These are phyloP conservation scores for Mucor racemosus DNA, from an alignment of 371 early-diverging fungal species.

Conservation along the genomic window DNA sequence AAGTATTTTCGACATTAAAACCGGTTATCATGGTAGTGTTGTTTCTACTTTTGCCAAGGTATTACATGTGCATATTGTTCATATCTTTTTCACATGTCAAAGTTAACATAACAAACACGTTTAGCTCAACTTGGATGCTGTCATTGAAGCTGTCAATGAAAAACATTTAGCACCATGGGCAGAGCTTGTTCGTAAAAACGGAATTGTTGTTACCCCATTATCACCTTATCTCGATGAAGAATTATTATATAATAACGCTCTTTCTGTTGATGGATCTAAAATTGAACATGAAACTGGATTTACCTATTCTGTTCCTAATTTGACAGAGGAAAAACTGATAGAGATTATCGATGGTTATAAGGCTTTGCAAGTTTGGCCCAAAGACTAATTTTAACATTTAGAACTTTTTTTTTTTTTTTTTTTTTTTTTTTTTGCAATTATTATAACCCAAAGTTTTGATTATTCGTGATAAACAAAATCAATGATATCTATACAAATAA, in stretches of 20 bases:
- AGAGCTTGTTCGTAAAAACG: conserved; percentile 56
- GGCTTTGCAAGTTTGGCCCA: conserved; percentile 71
- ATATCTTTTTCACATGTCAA: background rate
- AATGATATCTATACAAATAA: conserved; percentile 1
- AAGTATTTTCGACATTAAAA: conserved; percentile 80
- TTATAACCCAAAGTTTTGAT: background rate
- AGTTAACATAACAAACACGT: background rate
- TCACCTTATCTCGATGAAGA: conserved; percentile 96
- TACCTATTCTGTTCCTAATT: conserved; percentile 66
- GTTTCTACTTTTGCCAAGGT: conserved; percentile 85
- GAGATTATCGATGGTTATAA: conserved; percentile 76
- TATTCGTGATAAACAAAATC: background rate
- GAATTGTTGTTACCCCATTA: conserved; percentile 83
- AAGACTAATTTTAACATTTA: background rate
- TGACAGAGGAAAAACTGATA: conserved; percentile 66
- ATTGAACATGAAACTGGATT: conserved; percentile 78
- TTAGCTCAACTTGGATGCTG: conserved; percentile 78
- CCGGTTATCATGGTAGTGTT: conserved; percentile 82
- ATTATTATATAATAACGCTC: conserved; percentile 78
- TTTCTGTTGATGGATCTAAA: conserved; percentile 79
- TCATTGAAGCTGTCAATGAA: conserved; percentile 91
- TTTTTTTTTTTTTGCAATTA: background rate
- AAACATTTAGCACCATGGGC: conserved; percentile 86
- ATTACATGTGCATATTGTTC: background rate
- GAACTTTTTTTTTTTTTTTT: background rate